Evolutionary conservation across 2,329 filamentous ascomycete species (phyloP), one percentile per base, ranked within the genome.

Genomic region (Paecilomyces fulvus): DNA sequence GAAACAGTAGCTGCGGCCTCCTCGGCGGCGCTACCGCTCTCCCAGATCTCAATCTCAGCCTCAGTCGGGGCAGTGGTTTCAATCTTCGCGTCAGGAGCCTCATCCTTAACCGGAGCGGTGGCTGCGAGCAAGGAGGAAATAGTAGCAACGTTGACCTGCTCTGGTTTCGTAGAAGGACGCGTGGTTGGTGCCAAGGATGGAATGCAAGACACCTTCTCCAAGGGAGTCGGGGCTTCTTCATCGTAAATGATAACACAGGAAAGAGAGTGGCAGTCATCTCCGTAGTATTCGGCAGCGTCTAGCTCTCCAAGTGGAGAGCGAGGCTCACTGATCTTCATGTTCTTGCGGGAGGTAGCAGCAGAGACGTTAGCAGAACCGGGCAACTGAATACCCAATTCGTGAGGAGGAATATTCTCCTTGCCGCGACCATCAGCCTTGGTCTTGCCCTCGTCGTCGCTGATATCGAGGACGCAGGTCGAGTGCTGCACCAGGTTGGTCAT

Each of bases 401-500:
- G 70, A 1, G 92, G 92, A 3, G 92, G 89, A 17, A 96, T 84
- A 68, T 99, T 99, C 77, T 99, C 92, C 79, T 99, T 99, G 66
- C 90, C 89, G 30, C 84, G 80, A 50, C 83, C 81, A 62, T 89
- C 82, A 30, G 70, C 79, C 78, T 63, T 78, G 70, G 67, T 79
- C 80, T 61, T 80, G 73, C 67, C 82, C 70, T 96, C 92, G 65
- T 96, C 92, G 21, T 90, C 92, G 63, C 85, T 90, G 66, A 97
- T 90, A 69, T 97, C 92, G 3, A 97, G 81, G 0, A 87, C 85
- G 61, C 87, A 87, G 7, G 92, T 92, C 56, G 87, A 88, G 76
- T 96, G 92, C 73, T 96, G 89, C 75, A 97, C 89, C 43, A 96
- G 78, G 66, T 95, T 96, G 65, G 91, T 90, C 73, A 94, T 89